These are phyloP conservation scores for Thermothielavioides terrestris DNA, from an alignment of 495 filamentous ascomycete genomes.

Conservation along the genomic window DNA sequence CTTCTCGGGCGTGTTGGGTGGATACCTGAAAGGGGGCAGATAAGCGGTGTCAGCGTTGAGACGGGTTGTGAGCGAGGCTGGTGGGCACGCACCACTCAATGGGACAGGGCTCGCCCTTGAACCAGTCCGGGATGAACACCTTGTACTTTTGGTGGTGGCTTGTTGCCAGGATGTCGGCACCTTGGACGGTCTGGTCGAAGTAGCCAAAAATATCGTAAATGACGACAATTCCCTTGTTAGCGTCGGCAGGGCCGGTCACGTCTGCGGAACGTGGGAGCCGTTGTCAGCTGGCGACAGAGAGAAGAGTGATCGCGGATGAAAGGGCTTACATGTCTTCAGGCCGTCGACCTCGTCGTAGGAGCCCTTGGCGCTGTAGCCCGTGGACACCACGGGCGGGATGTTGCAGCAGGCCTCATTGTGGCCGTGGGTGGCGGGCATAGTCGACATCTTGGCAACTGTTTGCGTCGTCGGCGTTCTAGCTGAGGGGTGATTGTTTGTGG, in stretches of 20 bases:
- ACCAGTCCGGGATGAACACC: slow-evolving; percentile 64
- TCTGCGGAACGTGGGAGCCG: slow-evolving; percentile 33
- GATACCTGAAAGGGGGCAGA: slow-evolving; percentile 51
- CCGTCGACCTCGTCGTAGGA: slow-evolving; percentile 53
- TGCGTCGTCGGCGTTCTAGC: background rate
- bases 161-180: slow-evolving; percentile 61
- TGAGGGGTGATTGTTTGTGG: too few relatives aligned
- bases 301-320: background rate
- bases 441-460: slow-evolving; percentile 38
- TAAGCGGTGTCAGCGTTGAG: background rate
- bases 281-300: background rate
- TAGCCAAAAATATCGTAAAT: slow-evolving; percentile 70
- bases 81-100: slow-evolving; percentile 48
- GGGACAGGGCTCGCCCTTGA: slow-evolving; percentile 49
- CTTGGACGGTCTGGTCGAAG: slow-evolving; percentile 60
- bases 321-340: slow-evolving; percentile 54
- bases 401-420: slow-evolving; percentile 58
- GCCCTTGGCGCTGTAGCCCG: slow-evolving; percentile 59
- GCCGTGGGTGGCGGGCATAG: slow-evolving; percentile 42
- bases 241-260: slow-evolving; percentile 49
- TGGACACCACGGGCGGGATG: slow-evolving; percentile 55
- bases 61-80: background rate
- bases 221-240: slow-evolving; percentile 51
- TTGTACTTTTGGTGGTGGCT: slow-evolving; percentile 46
- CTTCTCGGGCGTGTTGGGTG: slow-evolving; percentile 75